Conservation (phyloP, 441 rosid species). For the Croton setiger region DNA sequence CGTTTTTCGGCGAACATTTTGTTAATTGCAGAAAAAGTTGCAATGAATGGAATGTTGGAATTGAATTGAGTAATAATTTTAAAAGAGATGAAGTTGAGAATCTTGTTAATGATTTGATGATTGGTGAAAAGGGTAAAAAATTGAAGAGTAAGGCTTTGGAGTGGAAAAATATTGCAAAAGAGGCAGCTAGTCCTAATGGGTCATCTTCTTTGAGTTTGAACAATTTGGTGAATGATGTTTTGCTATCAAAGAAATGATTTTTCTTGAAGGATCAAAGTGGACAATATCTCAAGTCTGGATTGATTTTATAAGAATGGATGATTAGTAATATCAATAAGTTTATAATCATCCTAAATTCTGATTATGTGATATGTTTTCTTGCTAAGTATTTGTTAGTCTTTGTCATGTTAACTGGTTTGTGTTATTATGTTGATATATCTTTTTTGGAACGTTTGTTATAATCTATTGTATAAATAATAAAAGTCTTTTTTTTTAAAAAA, state of each 20-base stretch:
- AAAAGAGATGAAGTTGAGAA: slow-evolving; percentile 41
- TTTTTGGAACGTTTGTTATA: too few species aligned
- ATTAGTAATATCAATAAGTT: too few species aligned
- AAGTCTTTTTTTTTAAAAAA: too few species aligned
- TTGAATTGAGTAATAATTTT: slow-evolving; percentile 41
- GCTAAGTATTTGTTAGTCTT: too few species aligned
- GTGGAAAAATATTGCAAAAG: slow-evolving; percentile 34
- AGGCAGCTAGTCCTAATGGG: neutral
- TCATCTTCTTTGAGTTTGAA: slow-evolving; percentile 14
- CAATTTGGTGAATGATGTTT: slow-evolving; percentile 16
- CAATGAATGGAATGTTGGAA: slow-evolving; percentile 50
- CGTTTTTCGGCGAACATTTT: slow-evolving; percentile 52
- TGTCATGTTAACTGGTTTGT: too few species aligned
- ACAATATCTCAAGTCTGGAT: too few species aligned
- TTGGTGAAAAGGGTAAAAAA: slow-evolving; percentile 34
- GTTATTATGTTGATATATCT: too few species aligned
- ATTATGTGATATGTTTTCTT: too few species aligned
- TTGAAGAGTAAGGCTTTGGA: slow-evolving; percentile 37
- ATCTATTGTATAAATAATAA: too few species aligned
- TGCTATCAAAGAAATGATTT: slow-evolving; percentile 8
- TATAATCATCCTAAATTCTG: too few species aligned
- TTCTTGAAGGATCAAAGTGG: neutral
- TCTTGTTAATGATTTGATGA: slow-evolving; percentile 41
- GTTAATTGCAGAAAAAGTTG: slow-evolving; percentile 49
- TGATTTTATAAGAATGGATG: too few species aligned